phyloP scores from a whole-genome alignment of 192 early-diverging fungal genomes.

The Geosiphon pyriformis region DNA sequence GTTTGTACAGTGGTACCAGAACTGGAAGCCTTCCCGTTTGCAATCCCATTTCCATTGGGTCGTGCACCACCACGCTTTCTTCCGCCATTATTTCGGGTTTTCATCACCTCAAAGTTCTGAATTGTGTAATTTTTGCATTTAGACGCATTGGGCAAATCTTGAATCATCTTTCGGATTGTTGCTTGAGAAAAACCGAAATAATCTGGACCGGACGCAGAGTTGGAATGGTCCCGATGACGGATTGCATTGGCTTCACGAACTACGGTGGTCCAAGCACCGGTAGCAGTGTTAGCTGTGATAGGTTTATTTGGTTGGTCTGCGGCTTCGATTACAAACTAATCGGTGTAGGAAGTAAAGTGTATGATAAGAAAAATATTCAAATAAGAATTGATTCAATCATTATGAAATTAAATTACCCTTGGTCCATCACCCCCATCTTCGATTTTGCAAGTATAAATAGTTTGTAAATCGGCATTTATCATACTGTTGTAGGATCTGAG shows the following conservation, averaged over 20 bases:
- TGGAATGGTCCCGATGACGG: constrained; percentile 69
- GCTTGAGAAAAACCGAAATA: constrained; percentile 88
- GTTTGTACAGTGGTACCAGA: neutral
- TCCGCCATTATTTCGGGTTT: constrained; percentile 15
- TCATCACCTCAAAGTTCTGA: constrained; percentile 56
- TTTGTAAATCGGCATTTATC: constrained; percentile 42
- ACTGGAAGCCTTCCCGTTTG: too few relatives aligned
- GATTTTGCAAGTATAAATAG: constrained; percentile 67
- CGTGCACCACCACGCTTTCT: constrained; percentile 9
- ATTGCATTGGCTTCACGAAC: constrained; percentile 75
- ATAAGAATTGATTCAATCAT: neutral
- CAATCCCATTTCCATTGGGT: neutral
- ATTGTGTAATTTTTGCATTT: constrained; percentile 67
- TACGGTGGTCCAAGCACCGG: constrained; percentile 86
- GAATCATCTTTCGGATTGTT: constrained; percentile 80
- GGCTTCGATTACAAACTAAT: constrained; percentile 73
- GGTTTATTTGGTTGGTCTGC: constrained; percentile 72
- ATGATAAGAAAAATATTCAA: neutral
- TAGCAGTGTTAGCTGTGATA: constrained; percentile 71
- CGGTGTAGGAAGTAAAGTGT: constrained; percentile 3
- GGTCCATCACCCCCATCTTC: constrained; percentile 77
- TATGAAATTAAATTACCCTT: constrained; percentile 27
- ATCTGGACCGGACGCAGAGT: constrained; percentile 83
- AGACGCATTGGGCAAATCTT: constrained; percentile 73
- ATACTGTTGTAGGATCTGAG: constrained; percentile 51